A percentile compares a stretch with the other conserved stretches of the same genome.
Conservation (phyloP, 169 alveolate genomes). For the Cryptosporidium meleagridis region DNA sequence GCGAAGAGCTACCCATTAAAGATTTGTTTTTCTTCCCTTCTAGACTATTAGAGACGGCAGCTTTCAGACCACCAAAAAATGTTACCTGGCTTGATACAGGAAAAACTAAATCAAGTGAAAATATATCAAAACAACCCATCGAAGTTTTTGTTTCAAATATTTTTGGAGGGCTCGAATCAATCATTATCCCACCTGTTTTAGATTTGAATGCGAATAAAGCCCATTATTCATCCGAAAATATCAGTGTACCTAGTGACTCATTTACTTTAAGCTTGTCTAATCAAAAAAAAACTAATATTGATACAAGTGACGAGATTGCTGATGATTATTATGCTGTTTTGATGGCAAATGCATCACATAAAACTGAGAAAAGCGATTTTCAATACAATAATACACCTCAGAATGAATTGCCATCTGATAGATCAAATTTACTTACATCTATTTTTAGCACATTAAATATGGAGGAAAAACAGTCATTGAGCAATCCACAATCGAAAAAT, state of each 20-base stretch:
- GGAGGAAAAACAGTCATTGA: not conserved
- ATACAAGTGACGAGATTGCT: slow-evolving; percentile 22
- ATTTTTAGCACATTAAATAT: slow-evolving; percentile 31
- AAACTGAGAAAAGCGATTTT: not conserved
- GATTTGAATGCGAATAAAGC: not conserved
- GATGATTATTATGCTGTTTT: slow-evolving; percentile 51
- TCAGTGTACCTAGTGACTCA: not conserved
- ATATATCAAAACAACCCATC: not conserved
- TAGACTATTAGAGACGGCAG: slow-evolving; percentile 54
- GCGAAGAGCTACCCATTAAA: slow-evolving; percentile 23
- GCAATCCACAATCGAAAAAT: not conserved
- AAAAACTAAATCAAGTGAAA: not conserved
- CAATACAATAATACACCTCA: not conserved
- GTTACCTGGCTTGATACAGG: slow-evolving; percentile 37
- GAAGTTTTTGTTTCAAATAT: slow-evolving; percentile 61
- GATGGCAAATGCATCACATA: not conserved
- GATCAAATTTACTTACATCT: slow-evolving; percentile 51
- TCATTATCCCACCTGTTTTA: slow-evolving; percentile 17
- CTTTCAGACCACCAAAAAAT: slow-evolving; percentile 46
- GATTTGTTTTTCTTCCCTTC: slow-evolving; percentile 46
- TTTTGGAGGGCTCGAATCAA: slow-evolving; percentile 62
- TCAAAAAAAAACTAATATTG: not conserved
- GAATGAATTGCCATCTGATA: not conserved
- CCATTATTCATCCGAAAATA: not conserved
- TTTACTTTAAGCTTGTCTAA: not conserved